These are phyloP conservation scores for Globisporangium alternatum DNA, from an alignment of 352 stramenopile species.

Conservation along the genomic window DNA sequence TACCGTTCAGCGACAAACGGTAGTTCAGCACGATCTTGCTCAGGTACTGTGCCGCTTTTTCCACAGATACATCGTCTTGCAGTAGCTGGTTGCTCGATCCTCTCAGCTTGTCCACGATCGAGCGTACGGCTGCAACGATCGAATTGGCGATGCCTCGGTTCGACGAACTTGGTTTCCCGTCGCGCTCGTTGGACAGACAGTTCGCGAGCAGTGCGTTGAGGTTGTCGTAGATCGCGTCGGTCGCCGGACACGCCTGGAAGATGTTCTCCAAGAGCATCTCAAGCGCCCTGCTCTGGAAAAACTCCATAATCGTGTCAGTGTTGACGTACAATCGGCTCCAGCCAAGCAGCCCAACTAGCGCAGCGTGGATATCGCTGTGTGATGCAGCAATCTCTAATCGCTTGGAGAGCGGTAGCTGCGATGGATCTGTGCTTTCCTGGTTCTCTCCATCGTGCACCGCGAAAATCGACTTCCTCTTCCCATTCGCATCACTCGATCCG, in stretches of 20 bases:
- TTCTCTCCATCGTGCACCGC: slow-evolving; percentile 6
- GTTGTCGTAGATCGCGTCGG: slow-evolving; percentile 51
- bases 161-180: slow-evolving; percentile 23
- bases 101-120: slow-evolving; percentile 26
- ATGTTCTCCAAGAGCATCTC: slow-evolving; percentile 60
- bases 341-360: slow-evolving; percentile 65
- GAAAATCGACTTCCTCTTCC: slow-evolving; percentile 8
- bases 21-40: slow-evolving; percentile 52
- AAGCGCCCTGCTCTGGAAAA: slow-evolving; percentile 72
- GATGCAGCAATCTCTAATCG: slow-evolving; percentile 68
- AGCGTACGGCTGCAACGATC: slow-evolving; percentile 39
- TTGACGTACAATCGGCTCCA: slow-evolving; percentile 67
- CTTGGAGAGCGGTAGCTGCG: slow-evolving; percentile 44
- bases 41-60: slow-evolving; percentile 40
- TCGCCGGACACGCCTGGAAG: slow-evolving; percentile 31
- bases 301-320: slow-evolving; percentile 60
- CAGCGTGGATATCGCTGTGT: slow-evolving; percentile 65
- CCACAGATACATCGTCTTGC: slow-evolving; percentile 16
- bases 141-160: slow-evolving; percentile 40
- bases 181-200: slow-evolving; percentile 45
- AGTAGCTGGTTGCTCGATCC: slow-evolving; percentile 14
- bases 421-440: slow-evolving; percentile 21
- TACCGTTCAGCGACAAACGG: slow-evolving; percentile 43
- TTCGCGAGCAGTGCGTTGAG: slow-evolving; percentile 57
- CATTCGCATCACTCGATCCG: not conserved